phyloP scores from a whole-genome alignment of 768 basidiomycete genomes.

The Leccinum subtestaceum region DNA sequence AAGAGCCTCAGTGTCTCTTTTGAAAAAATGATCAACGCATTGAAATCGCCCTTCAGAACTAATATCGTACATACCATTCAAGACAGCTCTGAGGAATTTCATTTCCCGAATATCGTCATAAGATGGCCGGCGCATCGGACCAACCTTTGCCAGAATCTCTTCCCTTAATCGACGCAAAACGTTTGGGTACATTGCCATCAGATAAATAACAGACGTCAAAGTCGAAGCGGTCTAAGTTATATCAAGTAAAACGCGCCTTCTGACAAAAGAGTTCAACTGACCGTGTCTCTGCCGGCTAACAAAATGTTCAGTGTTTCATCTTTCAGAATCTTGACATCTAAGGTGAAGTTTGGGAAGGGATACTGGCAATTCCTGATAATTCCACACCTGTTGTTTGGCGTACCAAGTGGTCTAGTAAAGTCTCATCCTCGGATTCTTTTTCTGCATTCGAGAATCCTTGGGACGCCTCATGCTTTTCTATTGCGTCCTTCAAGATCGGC shows the following conservation, averaged over 20 bases:
- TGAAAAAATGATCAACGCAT: neutral
- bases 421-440: slow-evolving; percentile 31
- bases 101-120: slow-evolving; percentile 43
- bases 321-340: slow-evolving; percentile 34
- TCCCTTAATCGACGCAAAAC: slow-evolving; percentile 39
- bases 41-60: too few species aligned
- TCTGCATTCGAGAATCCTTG: slow-evolving; percentile 1
- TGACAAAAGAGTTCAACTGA: slow-evolving; percentile 12
- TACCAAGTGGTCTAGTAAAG: slow-evolving; percentile 41
- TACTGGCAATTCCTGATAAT: neutral
- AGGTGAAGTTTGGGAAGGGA: neutral
- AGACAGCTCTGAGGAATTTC: slow-evolving; percentile 43
- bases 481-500: slow-evolving; percentile 38
- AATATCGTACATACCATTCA: slow-evolving; percentile 36
- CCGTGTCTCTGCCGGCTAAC: slow-evolving; percentile 45
- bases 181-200: slow-evolving; percentile 44
- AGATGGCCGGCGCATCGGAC: slow-evolving; percentile 33
- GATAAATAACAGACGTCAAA: slow-evolving; percentile 44
- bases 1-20: slow-evolving; percentile 35
- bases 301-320: slow-evolving; percentile 45
- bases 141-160: slow-evolving; percentile 41
- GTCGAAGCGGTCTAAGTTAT: slow-evolving; percentile 40
- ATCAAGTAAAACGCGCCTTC: neutral
- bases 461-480: slow-evolving; percentile 23
- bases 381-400: slow-evolving; percentile 37